phyloP scores from a whole-genome alignment of 2,329 filamentous ascomycete genomes.

The Tolypocladium paradoxum region DNA sequence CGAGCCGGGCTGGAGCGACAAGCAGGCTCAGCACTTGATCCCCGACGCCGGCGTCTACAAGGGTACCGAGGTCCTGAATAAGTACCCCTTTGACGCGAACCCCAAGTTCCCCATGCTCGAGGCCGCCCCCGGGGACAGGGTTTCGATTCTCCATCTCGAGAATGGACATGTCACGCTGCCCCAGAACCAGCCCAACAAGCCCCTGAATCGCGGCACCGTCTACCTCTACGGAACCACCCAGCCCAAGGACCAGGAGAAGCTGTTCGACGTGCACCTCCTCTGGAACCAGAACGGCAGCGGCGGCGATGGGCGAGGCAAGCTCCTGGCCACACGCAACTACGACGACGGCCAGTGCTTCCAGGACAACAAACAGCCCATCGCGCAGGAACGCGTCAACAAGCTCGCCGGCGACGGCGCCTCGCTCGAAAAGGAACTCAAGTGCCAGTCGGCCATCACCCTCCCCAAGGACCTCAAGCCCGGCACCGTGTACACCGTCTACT shows the following conservation, averaged over 20 bases:
- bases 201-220: constrained; percentile 57
- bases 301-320: constrained; percentile 64
- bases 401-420: constrained; percentile 42
- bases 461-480: constrained; percentile 53
- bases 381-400: constrained; percentile 43
- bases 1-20: constrained; percentile 44
- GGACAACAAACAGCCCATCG: constrained; percentile 50
- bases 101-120: constrained; percentile 51
- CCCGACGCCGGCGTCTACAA: constrained; percentile 49
- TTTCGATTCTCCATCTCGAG: constrained; percentile 60
- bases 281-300: constrained; percentile 78
- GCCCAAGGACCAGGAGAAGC: constrained; percentile 37
- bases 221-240: constrained; percentile 63
- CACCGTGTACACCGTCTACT: constrained; percentile 72
- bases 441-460: constrained; percentile 71
- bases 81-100: constrained; percentile 23
- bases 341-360: constrained; percentile 91
- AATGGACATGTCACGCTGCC: constrained; percentile 65
- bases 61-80: constrained; percentile 41
- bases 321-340: constrained; percentile 69
- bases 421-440: constrained; percentile 54
- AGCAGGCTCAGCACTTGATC: constrained; percentile 50
- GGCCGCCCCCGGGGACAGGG: constrained; percentile 47
- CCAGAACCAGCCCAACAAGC: constrained; percentile 45
- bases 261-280: constrained; percentile 55